These are phyloP conservation scores for Pseudogymnoascus sp. DNA, from an alignment of 2,329 filamentous ascomycete genomes.

Conservation along the genomic window DNA sequence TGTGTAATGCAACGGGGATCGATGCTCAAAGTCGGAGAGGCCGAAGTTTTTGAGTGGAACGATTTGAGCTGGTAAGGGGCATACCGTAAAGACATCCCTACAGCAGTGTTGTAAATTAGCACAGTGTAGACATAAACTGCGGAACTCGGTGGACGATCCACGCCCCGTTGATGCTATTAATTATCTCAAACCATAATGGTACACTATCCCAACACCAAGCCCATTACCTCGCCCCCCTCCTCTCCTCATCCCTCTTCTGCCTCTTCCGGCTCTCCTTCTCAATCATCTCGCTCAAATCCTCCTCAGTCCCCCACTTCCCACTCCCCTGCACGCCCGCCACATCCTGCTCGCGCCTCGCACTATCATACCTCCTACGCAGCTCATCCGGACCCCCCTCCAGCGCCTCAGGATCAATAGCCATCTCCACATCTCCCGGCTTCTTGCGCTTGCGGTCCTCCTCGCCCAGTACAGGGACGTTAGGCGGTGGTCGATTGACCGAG, in stretches of 20 bases:
- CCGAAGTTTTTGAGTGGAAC: neutral
- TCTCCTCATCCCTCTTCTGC: conserved; percentile 79
- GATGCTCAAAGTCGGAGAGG: neutral
- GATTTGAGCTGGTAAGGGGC: neutral
- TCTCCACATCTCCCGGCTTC: conserved; percentile 92
- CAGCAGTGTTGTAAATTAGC: neutral
- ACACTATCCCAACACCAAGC: neutral
- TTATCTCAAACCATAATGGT: neutral
- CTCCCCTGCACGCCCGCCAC: conserved; percentile 54
- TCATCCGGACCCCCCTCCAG: conserved; percentile 74
- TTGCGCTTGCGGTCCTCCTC: conserved; percentile 82
- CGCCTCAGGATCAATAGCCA: conserved; percentile 80
- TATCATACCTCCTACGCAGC: conserved; percentile 71
- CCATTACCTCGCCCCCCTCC: conserved; percentile 30
- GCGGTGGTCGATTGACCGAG: conserved; percentile 29
- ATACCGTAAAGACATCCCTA: neutral
- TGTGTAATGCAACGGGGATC: neutral
- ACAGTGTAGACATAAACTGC: neutral
- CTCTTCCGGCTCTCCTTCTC: conserved; percentile 86
- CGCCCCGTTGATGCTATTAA: neutral
- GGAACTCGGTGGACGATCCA: neutral
- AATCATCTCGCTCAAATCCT: conserved; percentile 94
- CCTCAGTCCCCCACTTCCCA: conserved; percentile 69
- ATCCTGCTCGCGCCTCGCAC: conserved; percentile 54
- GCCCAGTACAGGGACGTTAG: conserved; percentile 65